phyloP scores from a whole-genome alignment of 2,329 filamentous ascomycete species.

The Colletotrichum coccodes region DNA sequence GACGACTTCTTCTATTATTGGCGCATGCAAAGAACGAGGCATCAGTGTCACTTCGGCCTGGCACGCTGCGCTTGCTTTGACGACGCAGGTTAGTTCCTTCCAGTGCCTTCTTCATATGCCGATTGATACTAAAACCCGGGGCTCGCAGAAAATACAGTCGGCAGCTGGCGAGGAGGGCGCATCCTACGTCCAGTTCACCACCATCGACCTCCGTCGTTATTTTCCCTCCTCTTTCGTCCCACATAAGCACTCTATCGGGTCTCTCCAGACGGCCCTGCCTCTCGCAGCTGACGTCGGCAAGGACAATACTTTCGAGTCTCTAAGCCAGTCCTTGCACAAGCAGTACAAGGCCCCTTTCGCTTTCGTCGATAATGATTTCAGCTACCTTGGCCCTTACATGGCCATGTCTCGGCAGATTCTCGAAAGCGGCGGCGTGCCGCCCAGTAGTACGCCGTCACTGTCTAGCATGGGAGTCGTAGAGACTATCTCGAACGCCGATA shows the following conservation, averaged over 20 bases:
- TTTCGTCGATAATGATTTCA: not conserved
- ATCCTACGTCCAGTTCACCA: not conserved
- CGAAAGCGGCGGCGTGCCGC: not conserved
- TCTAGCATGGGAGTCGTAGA: not conserved
- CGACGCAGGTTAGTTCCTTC: not conserved
- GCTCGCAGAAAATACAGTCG: not conserved
- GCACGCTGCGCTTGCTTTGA: not conserved
- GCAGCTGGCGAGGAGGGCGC: not conserved
- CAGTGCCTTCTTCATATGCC: not conserved
- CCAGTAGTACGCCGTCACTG: not conserved
- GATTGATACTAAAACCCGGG: not conserved
- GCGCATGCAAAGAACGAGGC: not conserved
- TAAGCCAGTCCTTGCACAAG: not conserved
- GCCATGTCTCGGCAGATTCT: not conserved
- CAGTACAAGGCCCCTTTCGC: not conserved
- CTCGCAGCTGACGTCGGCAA: not conserved
- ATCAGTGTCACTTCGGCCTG: not conserved
- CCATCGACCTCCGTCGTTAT: not conserved
- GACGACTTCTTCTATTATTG: not conserved
- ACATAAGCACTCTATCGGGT: not conserved
- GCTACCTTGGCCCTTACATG: not conserved
- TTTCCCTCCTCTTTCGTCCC: not conserved
- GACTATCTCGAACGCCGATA: not conserved
- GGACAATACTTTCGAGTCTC: not conserved
- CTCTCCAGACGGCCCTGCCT: not conserved